A percentile compares a stretch with the other conserved stretches of the same genome.
Conservation (phyloP, 164 flowering plant genomes). For the grape (Vitis vinifera) region DNA sequence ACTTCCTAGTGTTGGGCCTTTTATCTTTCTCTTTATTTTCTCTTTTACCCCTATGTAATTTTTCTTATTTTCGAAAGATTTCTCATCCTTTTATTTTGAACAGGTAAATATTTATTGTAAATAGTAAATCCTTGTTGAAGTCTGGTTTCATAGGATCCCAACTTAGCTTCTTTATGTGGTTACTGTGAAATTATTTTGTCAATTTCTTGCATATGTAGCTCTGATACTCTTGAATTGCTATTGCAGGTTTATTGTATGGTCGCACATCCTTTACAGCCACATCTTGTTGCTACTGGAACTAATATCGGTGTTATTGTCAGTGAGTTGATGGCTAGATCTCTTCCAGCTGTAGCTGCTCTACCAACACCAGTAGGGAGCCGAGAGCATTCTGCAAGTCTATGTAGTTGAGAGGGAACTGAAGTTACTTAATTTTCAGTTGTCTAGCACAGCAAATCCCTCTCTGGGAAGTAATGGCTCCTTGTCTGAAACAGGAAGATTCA, state of each 20-base stretch:
- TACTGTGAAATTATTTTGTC: background rate
- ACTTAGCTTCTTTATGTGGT: background rate
- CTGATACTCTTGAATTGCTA: conserved; percentile 9
- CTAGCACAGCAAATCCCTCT: conserved; percentile 74
- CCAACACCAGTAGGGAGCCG: conserved; percentile 80
- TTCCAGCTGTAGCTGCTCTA: conserved; percentile 86
- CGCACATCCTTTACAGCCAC: conserved; percentile 97
- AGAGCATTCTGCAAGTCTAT: conserved; percentile 89
- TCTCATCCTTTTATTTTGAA: too few species aligned
- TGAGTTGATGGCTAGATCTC: conserved; percentile 88
- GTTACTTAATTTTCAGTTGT: conserved; percentile 76
- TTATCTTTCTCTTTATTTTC: too few species aligned
- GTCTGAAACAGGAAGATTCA: conserved; percentile 70
- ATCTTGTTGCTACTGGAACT: conserved; percentile 96
- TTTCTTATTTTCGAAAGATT: too few species aligned
- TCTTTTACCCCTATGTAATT: too few species aligned
- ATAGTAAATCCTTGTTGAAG: background rate
- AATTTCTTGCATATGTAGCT: background rate
- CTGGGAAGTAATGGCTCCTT: conserved; percentile 87
- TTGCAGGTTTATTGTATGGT: conserved; percentile 95
- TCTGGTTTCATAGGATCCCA: background rate
- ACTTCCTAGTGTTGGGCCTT: too few species aligned
- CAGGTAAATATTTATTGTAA: too few species aligned
- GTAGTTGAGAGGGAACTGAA: conserved; percentile 86
- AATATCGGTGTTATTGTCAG: conserved; percentile 88